Evolutionary conservation across 1,139 yeast genomes (phyloP).

Genomic region (Hyphopichia wangnamkhiaoensis): DNA sequence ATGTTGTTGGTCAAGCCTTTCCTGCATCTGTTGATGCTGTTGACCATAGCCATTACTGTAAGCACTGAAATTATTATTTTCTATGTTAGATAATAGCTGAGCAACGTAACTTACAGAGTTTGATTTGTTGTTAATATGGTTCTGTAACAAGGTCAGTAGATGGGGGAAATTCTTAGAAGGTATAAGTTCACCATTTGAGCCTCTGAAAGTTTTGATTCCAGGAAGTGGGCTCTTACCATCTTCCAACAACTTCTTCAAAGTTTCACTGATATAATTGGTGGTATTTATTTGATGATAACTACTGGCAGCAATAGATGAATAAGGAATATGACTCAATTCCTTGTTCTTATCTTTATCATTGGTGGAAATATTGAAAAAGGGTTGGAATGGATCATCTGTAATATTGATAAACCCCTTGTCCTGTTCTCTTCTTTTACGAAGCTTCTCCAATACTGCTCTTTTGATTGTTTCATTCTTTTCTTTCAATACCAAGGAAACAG

Average conservation of each 20-base stretch:
- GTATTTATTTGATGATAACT: conserved; percentile 71
- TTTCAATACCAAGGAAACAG: conserved; percentile 72
- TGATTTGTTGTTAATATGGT: conserved; percentile 24
- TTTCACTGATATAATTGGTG: conserved; percentile 51
- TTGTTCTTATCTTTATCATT: conserved; percentile 49
- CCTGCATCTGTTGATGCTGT: conserved; percentile 15
- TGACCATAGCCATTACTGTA: conserved; percentile 46
- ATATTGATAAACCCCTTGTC: conserved; percentile 79
- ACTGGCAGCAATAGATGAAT: conserved; percentile 74
- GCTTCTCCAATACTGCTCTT: conserved; percentile 78
- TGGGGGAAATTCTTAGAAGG: conserved; percentile 48
- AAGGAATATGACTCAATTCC: conserved; percentile 70
- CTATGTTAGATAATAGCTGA: conserved; percentile 45
- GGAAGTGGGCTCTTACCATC: conserved; percentile 45
- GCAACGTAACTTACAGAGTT: conserved; percentile 38
- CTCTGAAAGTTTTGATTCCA: conserved; percentile 47
- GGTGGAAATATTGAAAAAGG: conserved; percentile 70
- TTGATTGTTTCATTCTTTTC: conserved; percentile 80
- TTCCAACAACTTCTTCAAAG: conserved; percentile 41
- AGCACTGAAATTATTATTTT: conserved; percentile 47
- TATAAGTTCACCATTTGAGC: conserved; percentile 45
- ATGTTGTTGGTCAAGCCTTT: conserved; percentile 11
- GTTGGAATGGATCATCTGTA: conserved; percentile 89
- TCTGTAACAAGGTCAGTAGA: conserved; percentile 36
- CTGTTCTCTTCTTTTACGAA: conserved; percentile 68